A percentile compares a stretch with the other conserved stretches of the same genome.
Evolutionary conservation across 495 filamentous ascomycete genomes (phyloP).

Genomic region (Lindgomyces ingoldianus): DNA sequence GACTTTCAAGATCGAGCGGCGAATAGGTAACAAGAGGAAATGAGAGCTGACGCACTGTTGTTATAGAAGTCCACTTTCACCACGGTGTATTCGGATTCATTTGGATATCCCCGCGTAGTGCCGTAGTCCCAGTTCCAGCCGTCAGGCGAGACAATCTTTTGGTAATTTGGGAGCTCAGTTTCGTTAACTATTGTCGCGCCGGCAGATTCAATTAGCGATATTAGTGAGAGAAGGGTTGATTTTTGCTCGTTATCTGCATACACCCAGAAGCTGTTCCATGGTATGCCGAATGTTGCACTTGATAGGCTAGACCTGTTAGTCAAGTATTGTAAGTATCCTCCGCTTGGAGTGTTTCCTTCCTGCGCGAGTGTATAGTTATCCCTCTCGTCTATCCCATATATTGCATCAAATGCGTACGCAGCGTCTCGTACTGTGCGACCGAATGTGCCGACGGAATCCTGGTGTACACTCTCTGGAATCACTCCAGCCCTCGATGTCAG

Average conservation of each 20-base stretch:
- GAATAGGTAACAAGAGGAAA: too few relatives aligned
- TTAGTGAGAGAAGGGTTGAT: slow-evolving; percentile 52
- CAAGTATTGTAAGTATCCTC: slow-evolving; percentile 60
- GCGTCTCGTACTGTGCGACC: slow-evolving; percentile 68
- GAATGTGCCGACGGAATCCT: slow-evolving; percentile 69
- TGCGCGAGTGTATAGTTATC: slow-evolving; percentile 65
- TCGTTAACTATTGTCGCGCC: slow-evolving; percentile 71
- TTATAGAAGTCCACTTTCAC: slow-evolving; percentile 80
- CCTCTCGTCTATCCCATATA: slow-evolving; percentile 58
- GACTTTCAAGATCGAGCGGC: too few relatives aligned
- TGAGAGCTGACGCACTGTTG: slow-evolving; percentile 53
- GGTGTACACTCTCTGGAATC: slow-evolving; percentile 64
- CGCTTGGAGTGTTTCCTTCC: slow-evolving; percentile 52
- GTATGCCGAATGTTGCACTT: slow-evolving; percentile 67
- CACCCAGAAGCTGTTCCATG: slow-evolving; percentile 70
- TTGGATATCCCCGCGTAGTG: slow-evolving; percentile 60
- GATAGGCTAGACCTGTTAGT: slow-evolving; percentile 54
- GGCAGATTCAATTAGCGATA: slow-evolving; percentile 57
- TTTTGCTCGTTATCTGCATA: slow-evolving; percentile 57
- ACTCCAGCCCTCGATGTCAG: slow-evolving; percentile 63
- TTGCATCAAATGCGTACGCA: slow-evolving; percentile 64
- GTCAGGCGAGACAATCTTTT: slow-evolving; percentile 60
- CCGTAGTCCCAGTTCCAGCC: slow-evolving; percentile 77
- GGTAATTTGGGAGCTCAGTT: slow-evolving; percentile 65
- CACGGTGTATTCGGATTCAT: slow-evolving; percentile 70